Base-by-base conservation (phyloP, 306 rosid genomes). In the Fagus sylvatica region DNA sequence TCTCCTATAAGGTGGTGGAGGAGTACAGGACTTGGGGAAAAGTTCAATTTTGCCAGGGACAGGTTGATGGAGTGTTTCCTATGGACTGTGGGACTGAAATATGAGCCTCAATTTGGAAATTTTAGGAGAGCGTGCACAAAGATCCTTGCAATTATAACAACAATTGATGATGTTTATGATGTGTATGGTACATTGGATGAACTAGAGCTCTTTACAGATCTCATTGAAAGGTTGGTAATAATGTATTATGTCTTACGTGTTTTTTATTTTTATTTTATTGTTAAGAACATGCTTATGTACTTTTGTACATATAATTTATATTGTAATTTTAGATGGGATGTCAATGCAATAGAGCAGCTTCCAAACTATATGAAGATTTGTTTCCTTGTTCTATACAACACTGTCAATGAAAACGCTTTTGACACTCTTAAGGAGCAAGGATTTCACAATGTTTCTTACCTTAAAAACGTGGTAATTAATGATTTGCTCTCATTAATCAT, bases 301-400 rank as follows among this genome's bases (percentile, higher is more conserved):
- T 43, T 43, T 43, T 43, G 49, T 43, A 7, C 7, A 43, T 43
- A 43, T 3, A 43, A 43, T 43, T 43, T 43, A 43, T 12, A 43
- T 1, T 57, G 4, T 61, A 1, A 12, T 72, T 39, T 32, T 34
- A 54, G 77, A 22, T 83, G 83, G 75, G 73, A 83, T 3, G 49
- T 7, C 61, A 79, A 79, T 65, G 66, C 49, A 7, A 42, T 71
- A 48, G 78, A 74, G 3, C 22, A 48, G 4, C 74, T 83, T 4
- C 80, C 82, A 10, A 55, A 66, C 2, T 82, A 77, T 16, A 72
- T 77, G 85, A 66, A 82, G 17, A 32, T 6, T 7, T 77, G 79
- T 57, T 77, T 77, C 2, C 4, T 77, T 0, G 46, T 72, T 1
- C 36, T 76, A 16, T 7, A 53, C 10, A 76, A 81, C 33, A 9